Evolutionary conservation across 2,329 filamentous ascomycete species (phyloP).

Genomic region (Fusarium coffeatum): DNA sequence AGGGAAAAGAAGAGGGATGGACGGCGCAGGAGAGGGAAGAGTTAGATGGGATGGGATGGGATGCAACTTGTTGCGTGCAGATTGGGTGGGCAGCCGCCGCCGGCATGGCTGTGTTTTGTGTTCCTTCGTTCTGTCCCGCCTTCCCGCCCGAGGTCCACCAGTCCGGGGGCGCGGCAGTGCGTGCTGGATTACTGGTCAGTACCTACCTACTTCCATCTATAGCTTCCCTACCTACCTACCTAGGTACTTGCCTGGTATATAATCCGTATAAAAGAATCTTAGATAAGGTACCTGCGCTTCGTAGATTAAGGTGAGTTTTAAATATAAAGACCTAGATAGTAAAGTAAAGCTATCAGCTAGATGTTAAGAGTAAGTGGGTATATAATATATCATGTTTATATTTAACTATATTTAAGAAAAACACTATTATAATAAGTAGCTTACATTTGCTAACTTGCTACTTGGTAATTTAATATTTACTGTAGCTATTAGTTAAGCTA

Average conservation of each 20-base stretch:
- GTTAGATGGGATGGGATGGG: constrained; percentile 20
- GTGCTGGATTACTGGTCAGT: neutral
- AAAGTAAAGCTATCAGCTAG: neutral
- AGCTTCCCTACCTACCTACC: neutral
- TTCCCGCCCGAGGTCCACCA: constrained; percentile 14
- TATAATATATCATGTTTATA: too few relatives aligned
- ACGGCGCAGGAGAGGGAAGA: constrained; percentile 13
- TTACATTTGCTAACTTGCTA: too few relatives aligned
- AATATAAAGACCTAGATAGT: neutral
- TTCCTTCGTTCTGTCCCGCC: neutral
- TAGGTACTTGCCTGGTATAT: neutral
- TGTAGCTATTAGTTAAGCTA: too few relatives aligned
- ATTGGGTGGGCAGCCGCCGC: constrained; percentile 32
- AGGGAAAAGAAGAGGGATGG: constrained; percentile 17
- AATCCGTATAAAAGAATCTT: neutral
- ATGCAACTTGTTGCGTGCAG: constrained; percentile 33
- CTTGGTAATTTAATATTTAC: too few relatives aligned
- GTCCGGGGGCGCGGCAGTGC: neutral
- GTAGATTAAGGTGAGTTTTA: neutral
- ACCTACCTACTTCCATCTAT: neutral
- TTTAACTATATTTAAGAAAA: too few relatives aligned
- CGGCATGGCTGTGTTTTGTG: constrained; percentile 28
- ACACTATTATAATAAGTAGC: too few relatives aligned
- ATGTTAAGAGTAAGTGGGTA: neutral
- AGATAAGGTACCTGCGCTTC: neutral